A percentile compares a stretch with the other conserved stretches of the same genome.
These are phyloP conservation scores for Pseudogymnoascus sp. DNA, from an alignment of 2,329 filamentous ascomycete species.

Conservation along the genomic window DNA sequence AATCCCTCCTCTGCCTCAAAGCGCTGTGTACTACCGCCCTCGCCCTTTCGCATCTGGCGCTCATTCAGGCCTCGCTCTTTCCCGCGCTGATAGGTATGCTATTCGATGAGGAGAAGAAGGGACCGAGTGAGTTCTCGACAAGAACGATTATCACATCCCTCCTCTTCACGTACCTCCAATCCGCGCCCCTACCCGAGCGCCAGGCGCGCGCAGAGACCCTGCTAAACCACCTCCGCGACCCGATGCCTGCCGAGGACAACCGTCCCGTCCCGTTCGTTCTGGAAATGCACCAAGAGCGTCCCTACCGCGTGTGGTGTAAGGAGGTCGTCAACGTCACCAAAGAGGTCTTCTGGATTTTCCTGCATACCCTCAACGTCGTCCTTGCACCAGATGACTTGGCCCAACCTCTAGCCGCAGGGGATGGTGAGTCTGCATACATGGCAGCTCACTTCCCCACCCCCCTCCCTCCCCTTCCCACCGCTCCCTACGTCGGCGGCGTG, in stretches of 20 bases:
- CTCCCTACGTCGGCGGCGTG: constrained; percentile 91
- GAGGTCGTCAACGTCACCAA: constrained; percentile 90
- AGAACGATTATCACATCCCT: constrained; percentile 83
- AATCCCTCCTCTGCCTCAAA: constrained; percentile 87
- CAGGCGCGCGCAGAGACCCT: constrained; percentile 63
- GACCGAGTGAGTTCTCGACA: constrained; percentile 92
- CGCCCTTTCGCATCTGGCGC: constrained; percentile 72
- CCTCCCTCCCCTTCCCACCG: constrained; percentile 82
- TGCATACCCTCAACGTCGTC: constrained; percentile 87
- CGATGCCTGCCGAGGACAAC: constrained; percentile 64
- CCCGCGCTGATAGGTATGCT: constrained; percentile 80
- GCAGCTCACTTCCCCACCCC: constrained; percentile 71
- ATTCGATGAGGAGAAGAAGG: constrained; percentile 97
- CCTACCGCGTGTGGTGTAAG: constrained; percentile 90
- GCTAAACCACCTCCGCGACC: constrained; percentile 72
- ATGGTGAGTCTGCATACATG: constrained; percentile 50
- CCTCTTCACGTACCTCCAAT: constrained; percentile 79
- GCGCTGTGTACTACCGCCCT: constrained; percentile 86
- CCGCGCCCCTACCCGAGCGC: constrained; percentile 53
- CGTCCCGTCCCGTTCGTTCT: constrained; percentile 78
- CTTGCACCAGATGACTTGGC: constrained; percentile 41
- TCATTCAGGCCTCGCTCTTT: constrained; percentile 74
- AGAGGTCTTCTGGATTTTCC: constrained; percentile 98
- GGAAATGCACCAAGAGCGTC: constrained; percentile 77
- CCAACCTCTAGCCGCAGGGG: constrained; percentile 11